phyloP scores from a whole-genome alignment of 1,139 yeast genomes.

The Hansenula lynferdii region DNA sequence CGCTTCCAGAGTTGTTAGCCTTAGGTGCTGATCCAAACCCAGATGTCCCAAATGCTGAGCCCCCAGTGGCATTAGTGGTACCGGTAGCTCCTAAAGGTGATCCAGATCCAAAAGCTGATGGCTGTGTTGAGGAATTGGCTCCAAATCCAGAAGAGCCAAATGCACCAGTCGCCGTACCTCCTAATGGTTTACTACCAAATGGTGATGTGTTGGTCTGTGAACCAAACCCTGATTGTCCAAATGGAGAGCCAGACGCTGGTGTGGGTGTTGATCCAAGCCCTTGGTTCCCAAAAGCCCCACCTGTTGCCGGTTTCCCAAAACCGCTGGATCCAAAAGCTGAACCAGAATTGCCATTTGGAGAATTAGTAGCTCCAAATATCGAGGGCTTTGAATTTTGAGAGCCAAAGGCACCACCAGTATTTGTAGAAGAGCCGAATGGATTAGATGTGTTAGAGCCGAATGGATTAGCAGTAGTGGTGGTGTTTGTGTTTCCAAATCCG shows the following conservation, averaged over 20 bases:
- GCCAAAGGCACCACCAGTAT: slow-evolving; percentile 12
- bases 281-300: slow-evolving; percentile 3
- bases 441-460: slow-evolving; percentile 12
- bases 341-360: slow-evolving; percentile 14
- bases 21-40: slow-evolving; percentile 1
- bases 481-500: slow-evolving; percentile 5
- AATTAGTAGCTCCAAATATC: slow-evolving; percentile 12
- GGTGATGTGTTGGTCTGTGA: slow-evolving; percentile 3
- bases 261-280: slow-evolving; percentile 5
- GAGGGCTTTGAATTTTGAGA: slow-evolving; percentile 2
- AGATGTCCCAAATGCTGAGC: slow-evolving; percentile 4
- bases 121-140: slow-evolving; percentile 2
- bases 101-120: neutral
- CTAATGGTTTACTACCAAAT: slow-evolving; percentile 6
- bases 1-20: neutral
- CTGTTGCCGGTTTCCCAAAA: slow-evolving; percentile 6
- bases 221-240: slow-evolving; percentile 3
- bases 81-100: neutral
- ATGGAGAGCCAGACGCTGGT: slow-evolving; percentile 1
- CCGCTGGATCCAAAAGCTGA: neutral
- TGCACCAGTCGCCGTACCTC: neutral
- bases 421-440: slow-evolving; percentile 7
- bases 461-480: slow-evolving; percentile 10
- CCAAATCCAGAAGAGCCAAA: too few relatives aligned
- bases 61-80: neutral